Base-by-base conservation (phyloP, 352 stramenopile genomes). In the Pythium biforme region DNA sequence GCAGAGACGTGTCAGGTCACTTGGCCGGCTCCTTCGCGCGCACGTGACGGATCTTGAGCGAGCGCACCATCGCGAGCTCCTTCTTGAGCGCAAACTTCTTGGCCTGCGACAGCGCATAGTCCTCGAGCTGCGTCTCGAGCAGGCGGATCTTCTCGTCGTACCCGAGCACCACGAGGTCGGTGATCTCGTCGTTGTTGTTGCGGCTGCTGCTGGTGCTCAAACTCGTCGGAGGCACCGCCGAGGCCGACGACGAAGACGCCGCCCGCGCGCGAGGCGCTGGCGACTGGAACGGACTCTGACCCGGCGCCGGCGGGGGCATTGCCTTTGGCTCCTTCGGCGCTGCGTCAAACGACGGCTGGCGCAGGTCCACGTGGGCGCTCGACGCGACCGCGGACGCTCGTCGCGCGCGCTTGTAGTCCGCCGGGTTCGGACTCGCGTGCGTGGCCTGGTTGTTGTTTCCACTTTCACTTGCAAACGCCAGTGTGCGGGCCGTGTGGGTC, bases 41-140 rank as follows among this genome's bases (percentile, higher is more conserved):
- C 40, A 90, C 56, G 40, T 88, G 75, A 27, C 81, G 81, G 62
- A 89, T 89, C 49, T 78, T 79, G 15, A 77, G 67, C 17, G 81
- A 90, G 17, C 81, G 81, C 33, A 83, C 76, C 76, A 87, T 90
- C 20, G 82, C 82, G 43, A 94, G 64, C 19, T 94, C 81, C 41
- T 94, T 94, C 70, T 94, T 94, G 23, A 94, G 25, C 1, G 81
- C 80, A 72, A 83, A 89, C 9, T 72, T 72, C 56, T 89, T 92
- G 9, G 84, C 73, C 31, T 81, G 76, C 9, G 76, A 81, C n/a
- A 92, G 58, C n/a, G 77, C 72, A 40, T 83, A 89, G 53, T 90
- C 73, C 0, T 94, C 82, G 23, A 92, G 47, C 46, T 82, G 71
- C 26, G 61, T 31, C 63, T 94, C 84, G 12, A 91, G 68, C 25